Evolutionary conservation across 352 stramenopile genomes (phyloP), one percentile per base, ranked within the genome.

Genomic region (Pythium aquatile): DNA sequence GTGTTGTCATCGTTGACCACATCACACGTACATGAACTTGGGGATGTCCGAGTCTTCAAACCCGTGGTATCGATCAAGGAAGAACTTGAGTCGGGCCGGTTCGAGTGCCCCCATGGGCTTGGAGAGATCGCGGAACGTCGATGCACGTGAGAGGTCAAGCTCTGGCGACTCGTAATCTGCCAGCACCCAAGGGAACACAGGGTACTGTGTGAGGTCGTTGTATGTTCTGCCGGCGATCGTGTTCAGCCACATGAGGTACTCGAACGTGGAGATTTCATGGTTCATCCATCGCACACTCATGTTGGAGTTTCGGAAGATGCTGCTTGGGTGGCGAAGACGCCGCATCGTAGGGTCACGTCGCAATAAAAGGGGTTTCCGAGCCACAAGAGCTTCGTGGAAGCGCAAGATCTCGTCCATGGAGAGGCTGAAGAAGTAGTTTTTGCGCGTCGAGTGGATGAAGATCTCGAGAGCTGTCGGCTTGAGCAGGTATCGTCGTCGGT

Each of bases 41-140:
- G 85, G 87, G 35, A 96, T 94, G 58, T 94, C 87, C 1, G 83
- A 74, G 61, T 96, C 87, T 63, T 96, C 87, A 73, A 96, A 96
- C 1, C 82, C 75, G 33, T 98, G 76, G 73, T 98, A 99, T 49
- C 96, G 79, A 47, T 99, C 94, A 62, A 98, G 74, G 54, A 98
- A 97, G 61, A 97, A 94, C 51, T 94, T 85, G 6, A 99, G 78
- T 39, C 97, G 83, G 37, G 86, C 77, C 4, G 87, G 77, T 56
- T 99, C 98, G 17, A 99, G 78, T 8, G 98, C 98, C 30, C 98
- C 98, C 39, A 99, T 93, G 24, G 98, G 97, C 63, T 99, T 99
- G 8, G 77, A 87, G 17, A 99, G 72, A 77, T 99, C 97, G 52
- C 98, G 88, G 72, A 97, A 99, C 9, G 93, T 87, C 9, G 86